These are phyloP conservation scores for Yamadazyma sp. DNA, from an alignment of 1,139 yeast species.

Conservation along the genomic window DNA sequence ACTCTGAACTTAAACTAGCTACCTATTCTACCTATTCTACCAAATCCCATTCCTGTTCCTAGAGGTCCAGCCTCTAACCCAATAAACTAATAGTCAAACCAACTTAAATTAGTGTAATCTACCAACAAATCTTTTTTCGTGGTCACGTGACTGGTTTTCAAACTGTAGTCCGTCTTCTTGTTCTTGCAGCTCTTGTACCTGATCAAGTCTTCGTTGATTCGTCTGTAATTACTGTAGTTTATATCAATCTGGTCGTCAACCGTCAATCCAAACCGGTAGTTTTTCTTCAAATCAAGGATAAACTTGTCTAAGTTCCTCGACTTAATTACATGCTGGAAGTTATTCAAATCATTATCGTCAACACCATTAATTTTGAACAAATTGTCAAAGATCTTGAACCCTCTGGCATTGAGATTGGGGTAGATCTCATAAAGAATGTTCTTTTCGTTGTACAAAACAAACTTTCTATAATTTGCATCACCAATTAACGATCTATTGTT, in stretches of 20 bases:
- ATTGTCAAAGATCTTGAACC: constrained; percentile 34
- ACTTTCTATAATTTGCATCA: constrained; percentile 40
- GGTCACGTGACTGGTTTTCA: constrained; percentile 7
- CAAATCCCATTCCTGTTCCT: no score
- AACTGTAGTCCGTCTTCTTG: constrained; percentile 8
- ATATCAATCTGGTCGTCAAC: constrained; percentile 27
- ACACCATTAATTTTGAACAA: constrained; percentile 33
- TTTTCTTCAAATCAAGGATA: constrained; percentile 26
- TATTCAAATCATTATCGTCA: constrained; percentile 30
- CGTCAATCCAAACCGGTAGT: constrained; percentile 30
- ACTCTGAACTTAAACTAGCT: no score
- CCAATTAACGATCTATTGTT: constrained; percentile 20
- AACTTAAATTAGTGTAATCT: constrained; percentile 16
- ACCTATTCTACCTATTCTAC: no score
- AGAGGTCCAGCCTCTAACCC: no score
- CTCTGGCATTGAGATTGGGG: constrained; percentile 39
- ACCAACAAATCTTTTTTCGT: constrained; percentile 14
- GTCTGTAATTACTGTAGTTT: constrained; percentile 1
- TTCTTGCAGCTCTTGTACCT: constrained; percentile 1
- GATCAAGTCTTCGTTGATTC: constrained; percentile 1
- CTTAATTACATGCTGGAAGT: constrained; percentile 25
- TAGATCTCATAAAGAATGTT: constrained; percentile 42
- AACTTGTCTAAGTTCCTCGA: constrained; percentile 31
- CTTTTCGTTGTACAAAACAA: constrained; percentile 33
- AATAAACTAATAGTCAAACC: constrained; percentile 17